phyloP scores from a whole-genome alignment of 345 rosid species.

The Sisymbrium irio region DNA sequence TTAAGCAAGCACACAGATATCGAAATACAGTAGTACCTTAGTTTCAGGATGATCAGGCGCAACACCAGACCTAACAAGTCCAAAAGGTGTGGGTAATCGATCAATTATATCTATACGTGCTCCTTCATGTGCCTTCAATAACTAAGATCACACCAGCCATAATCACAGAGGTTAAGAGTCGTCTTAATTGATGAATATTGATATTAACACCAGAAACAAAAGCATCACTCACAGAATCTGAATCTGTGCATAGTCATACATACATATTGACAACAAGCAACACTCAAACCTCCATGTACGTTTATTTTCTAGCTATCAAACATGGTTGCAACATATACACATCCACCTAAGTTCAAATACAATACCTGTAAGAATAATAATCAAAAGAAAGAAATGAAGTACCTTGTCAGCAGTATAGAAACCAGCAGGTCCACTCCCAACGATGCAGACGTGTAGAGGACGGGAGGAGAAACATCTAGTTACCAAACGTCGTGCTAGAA shows the following conservation, averaged over 20 bases:
- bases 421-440: slow-evolving; percentile 94
- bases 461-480: slow-evolving; percentile 49
- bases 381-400: not conserved
- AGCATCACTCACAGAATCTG: not conserved
- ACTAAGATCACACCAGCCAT: slow-evolving; percentile 33
- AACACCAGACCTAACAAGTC: slow-evolving; percentile 92
- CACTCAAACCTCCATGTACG: not conserved
- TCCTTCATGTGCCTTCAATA: slow-evolving; percentile 63
- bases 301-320: not conserved
- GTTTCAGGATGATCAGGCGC: slow-evolving; percentile 99
- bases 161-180: slow-evolving; percentile 3
- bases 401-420: slow-evolving; percentile 90
- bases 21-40: slow-evolving; percentile 44
- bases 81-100: slow-evolving; percentile 87
- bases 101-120: slow-evolving; percentile 76
- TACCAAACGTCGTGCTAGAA: slow-evolving; percentile 38
- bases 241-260: not conserved
- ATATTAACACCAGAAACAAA: not conserved
- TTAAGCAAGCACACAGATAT: not conserved
- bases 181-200: no score
- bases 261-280: not conserved
- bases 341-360: not conserved
- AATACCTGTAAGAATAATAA: not conserved
- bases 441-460: slow-evolving; percentile 73
- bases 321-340: not conserved